Evolutionary conservation across 129 eudicot genomes (phyloP).

Genomic region (Helianthus annuus): HanXRQr2.0-SUNRISE NC_035438.2:24696817-24697316

Average conservation of each 20-base stretch:
- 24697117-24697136: background rate
- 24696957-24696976: too few relatives aligned
- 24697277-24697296: background rate
- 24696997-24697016: background rate
- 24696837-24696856: too few relatives aligned
- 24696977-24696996: background rate
- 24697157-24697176: background rate
- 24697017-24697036: constrained; percentile 3
- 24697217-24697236: background rate
- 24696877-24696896: too few relatives aligned
- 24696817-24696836: too few relatives aligned
- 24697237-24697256: background rate
- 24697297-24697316: background rate
- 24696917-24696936: too few relatives aligned
- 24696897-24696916: too few relatives aligned
- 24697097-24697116: background rate
- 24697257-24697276: background rate
- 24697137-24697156: background rate
- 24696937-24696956: too few relatives aligned
- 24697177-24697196: background rate
- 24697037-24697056: constrained; percentile 3
- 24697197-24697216: background rate
- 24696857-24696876: too few relatives aligned
- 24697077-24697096: background rate
- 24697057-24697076: background rate